phyloP scores from a whole-genome alignment of 192 early-diverging fungal species.

The Paraglomus occultum region DNA sequence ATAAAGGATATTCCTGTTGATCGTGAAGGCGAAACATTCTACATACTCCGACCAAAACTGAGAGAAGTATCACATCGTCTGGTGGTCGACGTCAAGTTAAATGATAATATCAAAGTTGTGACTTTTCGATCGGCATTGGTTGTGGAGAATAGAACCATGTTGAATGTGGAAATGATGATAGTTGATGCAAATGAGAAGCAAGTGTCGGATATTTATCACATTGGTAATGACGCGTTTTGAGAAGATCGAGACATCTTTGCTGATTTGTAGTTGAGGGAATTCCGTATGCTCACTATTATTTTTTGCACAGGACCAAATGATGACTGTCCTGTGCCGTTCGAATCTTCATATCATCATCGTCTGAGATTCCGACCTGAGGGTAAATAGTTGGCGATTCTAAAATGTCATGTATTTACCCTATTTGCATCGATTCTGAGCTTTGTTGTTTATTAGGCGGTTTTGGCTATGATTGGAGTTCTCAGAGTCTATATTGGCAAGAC shows the following conservation, averaged over 20 bases:
- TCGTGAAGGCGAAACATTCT: constrained; percentile 78
- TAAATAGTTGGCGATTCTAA: constrained; percentile 25
- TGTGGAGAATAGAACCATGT: constrained; percentile 76
- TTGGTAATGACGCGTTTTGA: constrained; percentile 41
- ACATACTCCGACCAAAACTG: constrained; percentile 78
- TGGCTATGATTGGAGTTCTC: constrained; percentile 82
- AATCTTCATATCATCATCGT: constrained; percentile 74
- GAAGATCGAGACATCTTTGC: constrained; percentile 33
- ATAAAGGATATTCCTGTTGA: constrained; percentile 88
- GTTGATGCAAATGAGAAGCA: constrained; percentile 65
- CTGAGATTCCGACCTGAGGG: constrained; percentile 81
- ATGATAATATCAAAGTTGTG: constrained; percentile 89
- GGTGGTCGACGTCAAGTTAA: constrained; percentile 83
- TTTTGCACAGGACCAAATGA: constrained; percentile 68
- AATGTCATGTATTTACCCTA: not conserved
- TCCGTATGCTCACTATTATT: not conserved
- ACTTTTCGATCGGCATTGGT: constrained; percentile 84
- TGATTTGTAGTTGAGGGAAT: not conserved
- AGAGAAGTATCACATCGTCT: constrained; percentile 78
- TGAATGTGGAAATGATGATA: constrained; percentile 78
- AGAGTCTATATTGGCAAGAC: constrained; percentile 83
- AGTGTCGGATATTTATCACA: constrained; percentile 45
- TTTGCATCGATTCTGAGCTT: constrained; percentile 12
- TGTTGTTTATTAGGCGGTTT: constrained; percentile 53
- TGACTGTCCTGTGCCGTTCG: constrained; percentile 83